phyloP scores from a whole-genome alignment of 176 grass and related monocot genomes.

The Cocos nucifera region DNA sequence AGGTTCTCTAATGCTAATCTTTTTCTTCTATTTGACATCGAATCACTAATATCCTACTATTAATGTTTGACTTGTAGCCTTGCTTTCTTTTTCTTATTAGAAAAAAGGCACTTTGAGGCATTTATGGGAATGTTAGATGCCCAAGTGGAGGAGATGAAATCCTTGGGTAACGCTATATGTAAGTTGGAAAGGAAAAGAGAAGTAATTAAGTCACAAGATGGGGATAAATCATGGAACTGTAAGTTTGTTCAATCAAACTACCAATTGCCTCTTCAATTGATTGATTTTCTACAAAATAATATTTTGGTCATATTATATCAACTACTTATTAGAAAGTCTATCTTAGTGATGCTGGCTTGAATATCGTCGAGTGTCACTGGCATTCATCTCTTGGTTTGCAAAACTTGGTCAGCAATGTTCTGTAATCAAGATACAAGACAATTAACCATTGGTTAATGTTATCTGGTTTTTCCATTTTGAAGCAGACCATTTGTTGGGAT shows the following conservation, averaged over 20 bases:
- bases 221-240: constrained; percentile 54
- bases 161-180: constrained; percentile 47
- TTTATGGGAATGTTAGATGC: constrained; percentile 58
- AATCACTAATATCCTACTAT: too few species aligned
- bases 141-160: constrained; percentile 76
- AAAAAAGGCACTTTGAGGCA: constrained; percentile 57
- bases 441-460: too few species aligned
- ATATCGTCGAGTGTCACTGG: too few species aligned
- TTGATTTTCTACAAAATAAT: background rate
- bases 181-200: constrained; percentile 32
- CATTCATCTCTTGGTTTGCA: too few species aligned
- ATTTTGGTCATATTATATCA: background rate
- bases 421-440: too few species aligned
- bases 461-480: too few species aligned
- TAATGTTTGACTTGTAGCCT: too few species aligned
- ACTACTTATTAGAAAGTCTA: too few species aligned
- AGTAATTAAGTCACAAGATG: constrained; percentile 33
- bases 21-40: too few species aligned
- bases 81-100: constrained; percentile 24
- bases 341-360: too few species aligned
- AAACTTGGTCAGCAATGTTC: too few species aligned
- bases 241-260: constrained; percentile 16
- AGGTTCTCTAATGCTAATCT: constrained; percentile 29
- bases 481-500: too few species aligned
- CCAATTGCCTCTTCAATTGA: background rate